Evolutionary conservation across 2,329 filamentous ascomycete species (phyloP), one percentile per base, ranked within the genome.

Genomic region (Claviceps sp.): DNA sequence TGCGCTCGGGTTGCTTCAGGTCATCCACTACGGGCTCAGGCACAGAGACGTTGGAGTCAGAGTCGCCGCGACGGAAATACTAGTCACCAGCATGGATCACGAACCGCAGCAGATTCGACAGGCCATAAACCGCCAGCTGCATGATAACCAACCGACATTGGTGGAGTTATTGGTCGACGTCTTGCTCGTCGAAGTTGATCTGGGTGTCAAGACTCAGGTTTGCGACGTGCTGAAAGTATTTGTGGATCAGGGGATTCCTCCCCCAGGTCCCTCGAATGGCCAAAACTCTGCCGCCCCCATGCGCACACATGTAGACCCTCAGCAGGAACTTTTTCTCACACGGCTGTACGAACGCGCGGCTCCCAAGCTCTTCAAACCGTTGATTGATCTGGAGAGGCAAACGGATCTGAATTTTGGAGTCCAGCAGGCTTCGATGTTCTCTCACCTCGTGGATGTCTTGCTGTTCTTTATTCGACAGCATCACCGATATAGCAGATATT

Each of bases 401-500:
- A 66, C 76, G 42, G 80, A 87, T 60, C 77, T 86, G 70, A 75
- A 82, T 55, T 83, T 97, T 58, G 78, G 79, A 24, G 85, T 88
- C 51, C 83, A 93, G 60, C 85, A 95, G 66, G 88, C 93, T 26
- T 87, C 88, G n/a, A 77, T 97, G 56, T 95, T 90, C 67, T 84
- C 83, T 20, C 93, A 96, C 65, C 74, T 98, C 49, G 85, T 96
- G 51, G 93, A 98, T 64, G 87, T 96, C 30, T 76, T 97, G 49
- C 90, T 86, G 64, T 97, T 94, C 71, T 96, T 96, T 66, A 83
- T 96, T 57, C 83, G 90, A 42, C 87, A 94, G 62, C 91, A 97
- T 67, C 79, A 85, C 42, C 83, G 87, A 61, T 82, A 88, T 59
- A 90, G 85, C 71, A 93, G 94, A 67, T 86, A 83, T 62, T 95